Evolutionary conservation across 73 alveolate genomes (phyloP).

Genomic region (Tetrahymena thermophila): DNA sequence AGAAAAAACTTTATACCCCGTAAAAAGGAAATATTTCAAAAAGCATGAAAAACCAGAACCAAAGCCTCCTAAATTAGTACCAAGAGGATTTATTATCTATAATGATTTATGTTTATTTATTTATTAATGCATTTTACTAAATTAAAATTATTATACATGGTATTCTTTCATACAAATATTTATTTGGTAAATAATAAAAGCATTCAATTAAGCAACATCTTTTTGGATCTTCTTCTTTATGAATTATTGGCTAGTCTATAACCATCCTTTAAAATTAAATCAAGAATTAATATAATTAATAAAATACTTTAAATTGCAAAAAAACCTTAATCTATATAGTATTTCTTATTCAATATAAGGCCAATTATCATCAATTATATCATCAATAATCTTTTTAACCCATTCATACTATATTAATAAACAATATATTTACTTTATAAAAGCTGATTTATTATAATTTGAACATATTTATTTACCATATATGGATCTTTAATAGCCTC

Average conservation of each 20-base stretch:
- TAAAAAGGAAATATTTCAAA: background rate
- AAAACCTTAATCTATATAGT: background rate
- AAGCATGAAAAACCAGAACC: background rate
- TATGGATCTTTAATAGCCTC: background rate
- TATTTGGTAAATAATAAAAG: background rate
- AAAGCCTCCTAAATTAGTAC: background rate
- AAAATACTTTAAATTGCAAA: background rate
- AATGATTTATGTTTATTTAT: background rate
- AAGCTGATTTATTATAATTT: too few relatives aligned
- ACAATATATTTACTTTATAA: too few relatives aligned
- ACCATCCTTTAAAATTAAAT: background rate
- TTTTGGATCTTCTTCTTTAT: background rate
- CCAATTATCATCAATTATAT: background rate
- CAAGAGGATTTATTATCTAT: background rate
- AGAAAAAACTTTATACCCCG: background rate
- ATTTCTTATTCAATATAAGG: background rate
- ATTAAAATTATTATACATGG: background rate
- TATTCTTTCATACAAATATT: background rate
- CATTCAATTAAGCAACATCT: background rate
- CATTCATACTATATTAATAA: background rate
- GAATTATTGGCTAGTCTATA: background rate
- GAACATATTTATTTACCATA: too few relatives aligned
- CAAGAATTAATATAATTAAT: background rate
- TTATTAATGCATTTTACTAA: background rate
- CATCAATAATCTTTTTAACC: background rate